Evolutionary conservation across 495 filamentous ascomycete species (phyloP).

Genomic region (Penicillium manginii): DNA sequence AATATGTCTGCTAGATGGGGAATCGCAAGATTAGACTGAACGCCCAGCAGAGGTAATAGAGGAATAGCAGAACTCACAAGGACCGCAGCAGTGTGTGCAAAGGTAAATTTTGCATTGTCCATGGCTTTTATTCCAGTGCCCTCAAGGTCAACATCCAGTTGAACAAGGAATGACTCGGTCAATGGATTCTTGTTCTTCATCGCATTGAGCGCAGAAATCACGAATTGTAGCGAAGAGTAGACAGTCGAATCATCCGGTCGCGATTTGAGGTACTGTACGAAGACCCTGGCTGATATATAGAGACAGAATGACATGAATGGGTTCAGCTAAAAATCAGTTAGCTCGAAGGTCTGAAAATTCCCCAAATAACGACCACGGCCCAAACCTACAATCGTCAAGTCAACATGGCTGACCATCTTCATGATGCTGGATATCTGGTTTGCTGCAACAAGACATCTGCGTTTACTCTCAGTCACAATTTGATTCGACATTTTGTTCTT

Average conservation of each 20-base stretch:
- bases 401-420: slow-evolving; percentile 91
- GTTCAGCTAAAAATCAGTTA: slow-evolving; percentile 72
- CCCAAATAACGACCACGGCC: neutral
- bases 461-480: slow-evolving; percentile 85
- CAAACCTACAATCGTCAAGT: slow-evolving; percentile 75
- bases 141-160: slow-evolving; percentile 90
- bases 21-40: slow-evolving; percentile 6
- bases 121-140: slow-evolving; percentile 49
- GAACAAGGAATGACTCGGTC: slow-evolving; percentile 92
- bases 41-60: neutral
- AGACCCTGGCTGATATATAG: slow-evolving; percentile 92
- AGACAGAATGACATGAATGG: slow-evolving; percentile 95
- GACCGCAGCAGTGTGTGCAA: slow-evolving; percentile 10
- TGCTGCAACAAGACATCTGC: slow-evolving; percentile 90
- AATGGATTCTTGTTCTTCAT: slow-evolving; percentile 88
- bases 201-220: slow-evolving; percentile 85
- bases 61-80: slow-evolving; percentile 16
- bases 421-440: slow-evolving; percentile 96
- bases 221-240: slow-evolving; percentile 82
- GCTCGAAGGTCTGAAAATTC: neutral
- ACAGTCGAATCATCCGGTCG: slow-evolving; percentile 83
- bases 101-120: slow-evolving; percentile 13
- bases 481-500: slow-evolving; percentile 78
- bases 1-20: slow-evolving; percentile 15
- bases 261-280: slow-evolving; percentile 92